Evolutionary conservation across 441 rosid species (phyloP).

Genomic region (Arabidopsis lyrata): DNA sequence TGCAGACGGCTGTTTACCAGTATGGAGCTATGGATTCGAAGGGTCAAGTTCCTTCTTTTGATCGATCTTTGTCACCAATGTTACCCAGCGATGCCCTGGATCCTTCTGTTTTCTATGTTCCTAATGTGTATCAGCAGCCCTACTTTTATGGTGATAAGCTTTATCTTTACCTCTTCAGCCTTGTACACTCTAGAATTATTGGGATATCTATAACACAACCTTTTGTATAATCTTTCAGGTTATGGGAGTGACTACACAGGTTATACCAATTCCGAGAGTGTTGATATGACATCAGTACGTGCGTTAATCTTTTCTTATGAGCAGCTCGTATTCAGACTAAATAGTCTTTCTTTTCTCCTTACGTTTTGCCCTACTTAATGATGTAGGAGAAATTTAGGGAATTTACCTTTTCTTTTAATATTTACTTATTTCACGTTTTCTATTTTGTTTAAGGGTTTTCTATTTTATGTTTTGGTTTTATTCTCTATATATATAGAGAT

Average conservation of each 20-base stretch:
- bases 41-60: conserved; percentile 63
- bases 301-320: not conserved
- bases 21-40: conserved; percentile 54
- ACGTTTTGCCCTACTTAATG: not conserved
- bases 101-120: conserved; percentile 66
- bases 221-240: conserved; percentile 15
- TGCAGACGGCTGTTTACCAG: conserved; percentile 58
- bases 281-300: conserved; percentile 65
- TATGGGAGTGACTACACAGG: conserved; percentile 45
- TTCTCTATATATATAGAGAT: too few species aligned
- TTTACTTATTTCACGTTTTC: too few species aligned
- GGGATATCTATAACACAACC: not conserved
- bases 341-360: not conserved
- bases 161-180: not conserved
- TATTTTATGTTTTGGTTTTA: too few species aligned
- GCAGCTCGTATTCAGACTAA: not conserved
- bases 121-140: conserved; percentile 50
- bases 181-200: not conserved
- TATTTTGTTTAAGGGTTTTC: too few species aligned
- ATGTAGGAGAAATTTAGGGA: too few species aligned
- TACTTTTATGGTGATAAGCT: conserved; percentile 54
- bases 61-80: conserved; percentile 63
- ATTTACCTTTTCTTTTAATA: too few species aligned
- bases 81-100: conserved; percentile 51
- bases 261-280: conserved; percentile 60